Conservation (phyloP, 208 protist species). For the Vickermania spadyakhi region DNA sequence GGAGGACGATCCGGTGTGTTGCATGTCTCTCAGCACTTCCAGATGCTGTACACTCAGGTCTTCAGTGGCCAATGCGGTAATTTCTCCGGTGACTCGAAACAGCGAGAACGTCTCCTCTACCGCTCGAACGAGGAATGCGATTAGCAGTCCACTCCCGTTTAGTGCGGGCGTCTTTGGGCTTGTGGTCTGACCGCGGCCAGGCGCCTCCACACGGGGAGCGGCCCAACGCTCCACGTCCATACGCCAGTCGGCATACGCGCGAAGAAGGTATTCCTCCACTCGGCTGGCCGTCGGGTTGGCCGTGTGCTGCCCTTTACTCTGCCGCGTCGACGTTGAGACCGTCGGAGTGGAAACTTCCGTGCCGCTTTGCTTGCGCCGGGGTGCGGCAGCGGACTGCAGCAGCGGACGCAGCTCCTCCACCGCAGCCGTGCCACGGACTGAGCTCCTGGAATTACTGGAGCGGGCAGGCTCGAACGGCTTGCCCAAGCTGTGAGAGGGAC, state of each 20-base stretch:
- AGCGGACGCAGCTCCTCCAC: background rate
- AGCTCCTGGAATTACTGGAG: background rate
- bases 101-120: conserved; percentile 22
- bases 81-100: conserved; percentile 6
- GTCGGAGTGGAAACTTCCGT: background rate
- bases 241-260: conserved; percentile 25
- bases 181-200: background rate
- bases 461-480: background rate
- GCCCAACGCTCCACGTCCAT: conserved; percentile 7
- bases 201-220: background rate
- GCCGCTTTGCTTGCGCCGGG: background rate
- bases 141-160: conserved; percentile 9
- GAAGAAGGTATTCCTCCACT: conserved; percentile 36
- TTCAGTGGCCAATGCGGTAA: background rate
- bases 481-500: background rate
- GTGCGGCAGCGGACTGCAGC: background rate
- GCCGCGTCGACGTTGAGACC: background rate
- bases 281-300: conserved; percentile 38
- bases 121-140: conserved; percentile 12
- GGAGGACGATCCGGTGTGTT: background rate
- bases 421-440: background rate
- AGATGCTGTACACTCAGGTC: conserved; percentile 2
- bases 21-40: conserved; percentile 7
- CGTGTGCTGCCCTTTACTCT: conserved; percentile 15
- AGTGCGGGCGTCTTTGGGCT: background rate